A percentile compares a stretch with the other conserved stretches of the same genome.
These are phyloP conservation scores for Alternaria brassicicola DNA, from an alignment of 2,329 filamentous ascomycete genomes.

Conservation along the genomic window DNA sequence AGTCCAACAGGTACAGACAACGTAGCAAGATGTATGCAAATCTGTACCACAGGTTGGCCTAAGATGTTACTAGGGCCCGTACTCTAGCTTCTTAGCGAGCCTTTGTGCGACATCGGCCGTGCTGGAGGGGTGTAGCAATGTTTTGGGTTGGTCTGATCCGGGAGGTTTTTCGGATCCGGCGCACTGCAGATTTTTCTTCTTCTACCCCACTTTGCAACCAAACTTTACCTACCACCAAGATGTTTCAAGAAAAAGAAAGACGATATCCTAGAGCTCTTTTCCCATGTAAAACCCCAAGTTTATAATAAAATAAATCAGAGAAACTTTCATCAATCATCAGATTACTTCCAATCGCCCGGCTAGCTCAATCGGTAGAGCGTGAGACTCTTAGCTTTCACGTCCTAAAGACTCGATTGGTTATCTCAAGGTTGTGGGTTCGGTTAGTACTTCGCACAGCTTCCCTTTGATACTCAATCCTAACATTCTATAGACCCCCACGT, in stretches of 20 bases:
- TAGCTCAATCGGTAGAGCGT: conserved; percentile 51
- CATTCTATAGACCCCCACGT: conserved; percentile 6
- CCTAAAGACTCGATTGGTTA: conserved; percentile 7
- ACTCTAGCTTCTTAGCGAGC: no score
- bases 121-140: background rate
- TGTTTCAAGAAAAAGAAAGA: no score
- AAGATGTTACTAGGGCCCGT: background rate
- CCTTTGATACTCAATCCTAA: no score
- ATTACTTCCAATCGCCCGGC: conserved; percentile 15
- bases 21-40: background rate
- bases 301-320: background rate
- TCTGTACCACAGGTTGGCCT: background rate
- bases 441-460: no score
- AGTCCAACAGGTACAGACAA: background rate
- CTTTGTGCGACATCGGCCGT: background rate
- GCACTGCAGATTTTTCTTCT: background rate
- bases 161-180: background rate
- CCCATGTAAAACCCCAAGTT: accelerated
- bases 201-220: background rate
- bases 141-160: background rate
- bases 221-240: background rate
- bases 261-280: background rate
- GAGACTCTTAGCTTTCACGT: conserved; percentile 45
- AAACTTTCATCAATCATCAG: background rate
- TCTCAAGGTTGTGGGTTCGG: conserved; percentile 8